phyloP scores from a whole-genome alignment of 768 basidiomycete species.

The Rubroboletus satanas region DNA sequence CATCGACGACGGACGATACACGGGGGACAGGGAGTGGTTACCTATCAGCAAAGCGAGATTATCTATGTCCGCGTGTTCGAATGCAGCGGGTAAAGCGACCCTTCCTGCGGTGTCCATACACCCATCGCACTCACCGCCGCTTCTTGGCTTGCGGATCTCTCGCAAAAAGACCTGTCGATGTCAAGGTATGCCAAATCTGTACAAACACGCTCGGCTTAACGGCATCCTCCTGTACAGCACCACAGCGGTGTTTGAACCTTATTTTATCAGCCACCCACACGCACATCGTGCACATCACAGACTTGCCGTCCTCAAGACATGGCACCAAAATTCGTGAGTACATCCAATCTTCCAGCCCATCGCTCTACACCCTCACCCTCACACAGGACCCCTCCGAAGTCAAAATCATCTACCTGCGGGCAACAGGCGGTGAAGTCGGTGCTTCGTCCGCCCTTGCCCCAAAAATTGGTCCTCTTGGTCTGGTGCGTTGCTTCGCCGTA shows the following conservation, averaged over 20 bases:
- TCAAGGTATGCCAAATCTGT: constrained; percentile 30
- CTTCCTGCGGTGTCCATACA: constrained; percentile 69
- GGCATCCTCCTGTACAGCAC: constrained; percentile 52
- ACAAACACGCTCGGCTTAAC: constrained; percentile 33
- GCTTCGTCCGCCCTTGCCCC: constrained; percentile 97
- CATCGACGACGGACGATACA: constrained; percentile 17
- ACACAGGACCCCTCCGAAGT: constrained; percentile 93
- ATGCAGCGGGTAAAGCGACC: constrained; percentile 78
- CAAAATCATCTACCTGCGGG: constrained; percentile 98
- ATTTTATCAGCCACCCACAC: constrained; percentile 32
- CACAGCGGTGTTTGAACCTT: constrained; percentile 53
- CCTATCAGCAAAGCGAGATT: constrained; percentile 86
- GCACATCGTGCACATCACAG: neutral
- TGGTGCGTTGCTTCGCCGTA: constrained; percentile 54
- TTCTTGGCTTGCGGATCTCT: constrained; percentile 24
- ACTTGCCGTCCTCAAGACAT: constrained; percentile 38
- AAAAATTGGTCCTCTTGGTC: constrained; percentile 99
- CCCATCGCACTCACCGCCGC: constrained; percentile 61
- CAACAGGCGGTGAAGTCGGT: constrained; percentile 99
- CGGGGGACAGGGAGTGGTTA: constrained; percentile 35
- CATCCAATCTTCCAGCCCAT: neutral
- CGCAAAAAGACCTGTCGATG: neutral
- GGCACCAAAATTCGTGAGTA: constrained; percentile 76
- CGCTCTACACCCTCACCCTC: constrained; percentile 1
- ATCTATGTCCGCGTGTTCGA: constrained; percentile 82